Conservation (phyloP, 2,329 filamentous ascomycete species). For the Thelonectria discophora region DNA sequence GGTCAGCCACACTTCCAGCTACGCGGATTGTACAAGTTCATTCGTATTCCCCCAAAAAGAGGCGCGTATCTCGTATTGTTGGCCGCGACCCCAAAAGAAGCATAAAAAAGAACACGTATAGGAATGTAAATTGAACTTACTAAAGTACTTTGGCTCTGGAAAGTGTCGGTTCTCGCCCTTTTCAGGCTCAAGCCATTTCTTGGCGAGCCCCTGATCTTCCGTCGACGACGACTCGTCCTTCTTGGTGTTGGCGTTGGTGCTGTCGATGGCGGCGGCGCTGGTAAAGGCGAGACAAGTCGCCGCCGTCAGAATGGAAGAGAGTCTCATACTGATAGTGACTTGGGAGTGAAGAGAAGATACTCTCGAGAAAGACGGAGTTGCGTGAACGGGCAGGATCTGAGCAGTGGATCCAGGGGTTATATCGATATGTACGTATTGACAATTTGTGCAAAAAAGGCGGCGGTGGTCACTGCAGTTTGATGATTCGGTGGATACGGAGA, state of each 20-base stretch:
- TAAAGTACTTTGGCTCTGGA: slow-evolving; percentile 32
- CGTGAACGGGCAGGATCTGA: not conserved
- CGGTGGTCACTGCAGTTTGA: not conserved
- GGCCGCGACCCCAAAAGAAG: not conserved
- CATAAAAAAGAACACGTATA: not conserved
- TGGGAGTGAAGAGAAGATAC: not conserved
- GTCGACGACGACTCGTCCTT: not conserved
- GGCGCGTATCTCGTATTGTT: not conserved
- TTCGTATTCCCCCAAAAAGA: not conserved
- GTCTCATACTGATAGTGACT: slow-evolving; percentile 10
- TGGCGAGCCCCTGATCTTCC: slow-evolving; percentile 5
- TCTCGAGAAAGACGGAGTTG: not conserved
- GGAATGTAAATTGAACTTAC: slow-evolving; percentile 20
- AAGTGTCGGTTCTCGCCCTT: slow-evolving; percentile 22
- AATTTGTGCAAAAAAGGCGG: too few species aligned
- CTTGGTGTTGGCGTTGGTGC: not conserved
- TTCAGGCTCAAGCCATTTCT: slow-evolving; percentile 19
- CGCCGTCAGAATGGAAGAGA: slow-evolving; percentile 1
- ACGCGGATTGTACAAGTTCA: not conserved
- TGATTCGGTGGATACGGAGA: not conserved
- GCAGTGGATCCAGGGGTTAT: not conserved
- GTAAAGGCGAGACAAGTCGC: slow-evolving; percentile 14
- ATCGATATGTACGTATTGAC: too few species aligned
- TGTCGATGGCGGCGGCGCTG: slow-evolving; percentile 19
- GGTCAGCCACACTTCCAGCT: slow-evolving; percentile 18